Base-by-base conservation (phyloP, 2,329 filamentous ascomycete genomes). In the Fusarium xylarioides region DNA sequence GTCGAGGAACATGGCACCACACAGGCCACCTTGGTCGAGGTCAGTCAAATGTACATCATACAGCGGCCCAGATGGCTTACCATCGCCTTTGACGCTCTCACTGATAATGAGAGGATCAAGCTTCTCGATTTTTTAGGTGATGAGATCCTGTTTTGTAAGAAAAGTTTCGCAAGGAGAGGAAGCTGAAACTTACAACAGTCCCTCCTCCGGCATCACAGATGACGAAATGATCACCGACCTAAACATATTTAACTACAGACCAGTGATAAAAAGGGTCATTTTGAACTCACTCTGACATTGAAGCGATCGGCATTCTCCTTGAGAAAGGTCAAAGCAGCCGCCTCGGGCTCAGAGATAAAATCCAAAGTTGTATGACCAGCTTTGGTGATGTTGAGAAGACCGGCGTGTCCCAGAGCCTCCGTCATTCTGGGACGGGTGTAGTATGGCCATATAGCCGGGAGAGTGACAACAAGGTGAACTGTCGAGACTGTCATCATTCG, bases 371-470 rank as follows among this genome's bases (percentile, higher is more conserved):
- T 84, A 4, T 78, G 44, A 0, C 80, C 81, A 3, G 73, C 74
- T 0, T 55, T 18, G 1, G 79, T 76, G 0, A 63, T 1, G 0
- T 74, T 62, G 0, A 85, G 70, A 6, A 87, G 81, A 0, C 85
- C 85, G 0, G 85, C 82, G 1, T 54, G 23, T 0, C 68, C 40
- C 0, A 80, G 78, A 0, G 84, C 85, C 2, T 79, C 52, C 1
- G 75, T 68, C 84, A 87, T 86, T 0, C 78, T 65, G 1, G 63
- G 28, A 3, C 80, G 79, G 2, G 82, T 81, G 59, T 84, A 84
- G 0, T 79, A 73, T 0, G 82, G 81, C 85, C 85, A 87, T 14
- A 86, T 86, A 0, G 85, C 85, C 0, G 85, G 85, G 0, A 87
- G 42, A 0, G 85, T 86, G 3, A 85, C 69, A 4, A 86, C 79